Conservation (phyloP, 306 rosid species). For the Fragaria vesca region DNA sequence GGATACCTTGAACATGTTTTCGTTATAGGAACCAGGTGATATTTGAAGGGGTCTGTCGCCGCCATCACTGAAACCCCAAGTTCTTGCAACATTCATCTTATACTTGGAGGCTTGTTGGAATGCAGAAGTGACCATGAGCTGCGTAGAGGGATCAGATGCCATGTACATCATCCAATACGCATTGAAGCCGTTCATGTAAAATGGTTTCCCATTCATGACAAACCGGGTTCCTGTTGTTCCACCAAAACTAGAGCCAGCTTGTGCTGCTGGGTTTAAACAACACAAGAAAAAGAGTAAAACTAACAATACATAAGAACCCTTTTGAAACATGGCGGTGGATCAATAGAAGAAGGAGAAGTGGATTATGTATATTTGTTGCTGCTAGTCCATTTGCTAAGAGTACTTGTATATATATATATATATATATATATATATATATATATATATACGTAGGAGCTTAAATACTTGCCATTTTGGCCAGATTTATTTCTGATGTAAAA, state of each 20-base stretch:
- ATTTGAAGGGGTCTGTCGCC: constrained; percentile 40
- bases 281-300: background rate
- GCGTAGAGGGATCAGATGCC: constrained; percentile 46
- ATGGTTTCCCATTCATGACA: constrained; percentile 26
- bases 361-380: background rate
- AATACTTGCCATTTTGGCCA: background rate
- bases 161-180: constrained; percentile 56
- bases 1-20: constrained; percentile 39
- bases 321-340: background rate
- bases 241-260: constrained; percentile 17
- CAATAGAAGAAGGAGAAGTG: background rate
- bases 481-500: background rate
- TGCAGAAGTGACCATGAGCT: constrained; percentile 40
- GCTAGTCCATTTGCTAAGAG: background rate
- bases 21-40: constrained; percentile 48
- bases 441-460: background rate
- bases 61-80: constrained; percentile 63
- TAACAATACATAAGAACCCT: background rate
- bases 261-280: background rate
- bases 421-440: no score
- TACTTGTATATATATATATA: no score
- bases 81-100: constrained; percentile 50
- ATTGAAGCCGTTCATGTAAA: constrained; percentile 55
- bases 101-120: constrained; percentile 39
- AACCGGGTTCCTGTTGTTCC: constrained; percentile 37